A percentile compares a stretch with the other conserved stretches of the same genome.
These are phyloP conservation scores for Cucumis hystrix DNA, from an alignment of 306 rosid species.

Conservation along the genomic window DNA sequence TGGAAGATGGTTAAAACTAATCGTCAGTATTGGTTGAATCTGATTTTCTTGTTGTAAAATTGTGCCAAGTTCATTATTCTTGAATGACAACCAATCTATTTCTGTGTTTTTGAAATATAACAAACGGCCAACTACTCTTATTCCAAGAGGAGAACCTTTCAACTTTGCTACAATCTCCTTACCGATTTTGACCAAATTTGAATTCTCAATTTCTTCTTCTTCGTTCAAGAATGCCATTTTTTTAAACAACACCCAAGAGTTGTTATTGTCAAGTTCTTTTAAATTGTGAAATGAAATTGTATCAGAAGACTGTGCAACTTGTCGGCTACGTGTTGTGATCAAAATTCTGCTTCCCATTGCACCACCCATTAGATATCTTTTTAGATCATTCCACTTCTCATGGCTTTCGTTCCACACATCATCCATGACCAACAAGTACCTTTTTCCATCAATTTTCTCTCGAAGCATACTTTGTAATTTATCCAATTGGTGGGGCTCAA, in stretches of 20 bases:
- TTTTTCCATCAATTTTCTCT: neutral
- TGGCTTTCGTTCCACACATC: neutral
- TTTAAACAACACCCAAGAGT: conserved; percentile 2
- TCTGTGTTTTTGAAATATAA: neutral
- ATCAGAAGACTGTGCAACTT: neutral
- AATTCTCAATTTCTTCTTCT: neutral
- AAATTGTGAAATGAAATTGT: neutral
- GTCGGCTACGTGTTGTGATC: neutral
- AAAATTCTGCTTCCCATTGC: neutral
- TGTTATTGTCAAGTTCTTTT: neutral
- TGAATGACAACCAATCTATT: neutral
- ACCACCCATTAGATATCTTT: neutral
- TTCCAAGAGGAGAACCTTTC: conserved; percentile 4
- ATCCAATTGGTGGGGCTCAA: neutral
- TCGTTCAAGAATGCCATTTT: neutral
- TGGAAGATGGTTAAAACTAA: neutral
- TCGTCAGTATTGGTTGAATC: neutral
- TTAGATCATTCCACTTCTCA: neutral
- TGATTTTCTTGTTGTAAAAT: no score
- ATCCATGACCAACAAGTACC: neutral
- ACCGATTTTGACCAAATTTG: neutral
- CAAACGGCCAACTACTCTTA: neutral
- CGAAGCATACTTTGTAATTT: neutral
- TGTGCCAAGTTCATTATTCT: neutral
- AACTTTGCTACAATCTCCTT: conserved; percentile 8